phyloP scores from a whole-genome alignment of 345 rosid species.

The Lenwebbia sp. region DNA sequence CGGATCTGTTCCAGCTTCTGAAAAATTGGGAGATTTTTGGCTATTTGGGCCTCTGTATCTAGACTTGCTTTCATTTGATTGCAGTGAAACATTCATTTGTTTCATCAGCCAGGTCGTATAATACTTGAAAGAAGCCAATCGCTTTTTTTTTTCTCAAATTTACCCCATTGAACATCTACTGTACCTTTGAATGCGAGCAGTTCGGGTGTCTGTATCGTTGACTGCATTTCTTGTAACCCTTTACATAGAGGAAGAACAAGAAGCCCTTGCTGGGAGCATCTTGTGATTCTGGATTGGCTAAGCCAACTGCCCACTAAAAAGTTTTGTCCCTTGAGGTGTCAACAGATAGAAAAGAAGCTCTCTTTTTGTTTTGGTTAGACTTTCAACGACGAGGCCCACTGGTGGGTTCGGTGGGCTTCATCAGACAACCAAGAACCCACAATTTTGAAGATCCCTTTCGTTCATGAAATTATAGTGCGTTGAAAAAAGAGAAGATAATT shows the following conservation, averaged over 20 bases:
- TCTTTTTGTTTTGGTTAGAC: conserved; percentile 4
- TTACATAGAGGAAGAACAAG: neutral
- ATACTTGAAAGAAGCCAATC: neutral
- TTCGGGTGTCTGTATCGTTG: conserved; percentile 2
- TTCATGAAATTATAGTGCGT: neutral
- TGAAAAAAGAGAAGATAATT: neutral
- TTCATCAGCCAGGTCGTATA: neutral
- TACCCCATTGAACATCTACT: neutral
- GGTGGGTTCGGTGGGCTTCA: conserved; percentile 44
- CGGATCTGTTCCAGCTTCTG: conserved; percentile 21
- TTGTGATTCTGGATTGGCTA: neutral
- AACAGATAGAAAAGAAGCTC: neutral
- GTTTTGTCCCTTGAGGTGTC: neutral
- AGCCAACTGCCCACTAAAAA: neutral
- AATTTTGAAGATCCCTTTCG: conserved; percentile 7
- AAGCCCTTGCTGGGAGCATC: neutral
- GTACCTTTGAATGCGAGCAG: conserved; percentile 1
- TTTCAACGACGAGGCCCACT: conserved; percentile 24
- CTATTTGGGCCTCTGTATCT: conserved; percentile 37
- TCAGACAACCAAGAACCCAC: conserved; percentile 14
- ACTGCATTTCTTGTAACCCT: neutral
- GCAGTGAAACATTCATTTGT: neutral
- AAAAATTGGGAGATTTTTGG: neutral
- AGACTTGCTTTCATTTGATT: conserved; percentile 11
- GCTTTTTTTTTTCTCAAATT: neutral